A percentile compares a stretch with the other conserved stretches of the same genome.
Conservation (phyloP, 2,329 filamentous ascomycete genomes). For the Penicillium sp. region DNA sequence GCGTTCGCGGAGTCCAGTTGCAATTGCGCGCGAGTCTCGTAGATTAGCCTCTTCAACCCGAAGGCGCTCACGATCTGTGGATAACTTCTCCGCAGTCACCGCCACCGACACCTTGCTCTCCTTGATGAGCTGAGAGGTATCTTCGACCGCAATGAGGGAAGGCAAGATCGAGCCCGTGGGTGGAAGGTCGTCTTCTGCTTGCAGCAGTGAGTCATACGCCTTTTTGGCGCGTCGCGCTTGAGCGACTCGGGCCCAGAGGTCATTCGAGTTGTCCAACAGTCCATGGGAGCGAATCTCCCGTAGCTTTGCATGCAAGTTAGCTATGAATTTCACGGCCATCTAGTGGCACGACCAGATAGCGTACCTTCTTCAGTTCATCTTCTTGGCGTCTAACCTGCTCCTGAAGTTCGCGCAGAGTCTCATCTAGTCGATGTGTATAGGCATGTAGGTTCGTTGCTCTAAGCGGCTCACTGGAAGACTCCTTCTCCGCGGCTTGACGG, state of each 20-base stretch:
- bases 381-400: conserved; percentile 49
- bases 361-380: conserved; percentile 47
- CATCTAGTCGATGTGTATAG: conserved; percentile 53
- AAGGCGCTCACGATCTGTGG: conserved; percentile 38
- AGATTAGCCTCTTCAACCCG: conserved; percentile 48
- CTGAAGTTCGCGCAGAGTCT: conserved; percentile 67
- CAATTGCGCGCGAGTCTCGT: conserved; percentile 49
- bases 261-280: conserved; percentile 30
- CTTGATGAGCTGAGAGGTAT: conserved; percentile 61
- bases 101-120: conserved; percentile 63
- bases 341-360: not conserved
- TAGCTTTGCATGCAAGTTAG: conserved; percentile 29
- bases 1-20: conserved; percentile 53
- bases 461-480: conserved; percentile 29
- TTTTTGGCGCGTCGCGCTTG: conserved; percentile 57
- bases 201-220: conserved; percentile 64
- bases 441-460: conserved; percentile 29
- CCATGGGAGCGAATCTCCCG: conserved; percentile 31
- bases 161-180: conserved; percentile 66
- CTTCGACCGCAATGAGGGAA: conserved; percentile 67
- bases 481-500: conserved; percentile 35
- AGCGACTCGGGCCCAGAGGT: conserved; percentile 35
- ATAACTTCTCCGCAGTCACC: conserved; percentile 42
- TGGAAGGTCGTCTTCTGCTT: conserved; percentile 65
- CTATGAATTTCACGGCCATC: not conserved